A percentile compares a stretch with the other conserved stretches of the same genome.
Conservation (phyloP, 495 filamentous ascomycete genomes). For the Hyaloscypha hepaticicola region DNA sequence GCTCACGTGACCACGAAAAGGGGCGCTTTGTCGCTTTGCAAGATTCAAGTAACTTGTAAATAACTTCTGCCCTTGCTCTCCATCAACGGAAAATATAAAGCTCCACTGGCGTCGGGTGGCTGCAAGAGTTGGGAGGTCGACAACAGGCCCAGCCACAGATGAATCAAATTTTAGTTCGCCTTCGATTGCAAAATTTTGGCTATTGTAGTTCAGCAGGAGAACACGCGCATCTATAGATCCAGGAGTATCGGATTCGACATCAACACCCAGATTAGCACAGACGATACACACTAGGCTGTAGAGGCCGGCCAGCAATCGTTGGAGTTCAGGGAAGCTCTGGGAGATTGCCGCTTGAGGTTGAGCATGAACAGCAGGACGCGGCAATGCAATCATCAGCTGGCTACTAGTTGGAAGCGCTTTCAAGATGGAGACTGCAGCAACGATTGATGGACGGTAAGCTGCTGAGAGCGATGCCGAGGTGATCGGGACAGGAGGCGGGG, state of each 20-base stretch:
- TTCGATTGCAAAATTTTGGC: conserved; percentile 7
- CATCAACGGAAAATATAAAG: conserved; percentile 60
- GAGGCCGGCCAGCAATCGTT: conserved; percentile 69
- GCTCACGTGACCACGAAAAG: conserved; percentile 44
- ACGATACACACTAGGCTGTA: conserved; percentile 75
- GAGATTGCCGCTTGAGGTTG: conserved; percentile 46
- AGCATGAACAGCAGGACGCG: conserved; percentile 51
- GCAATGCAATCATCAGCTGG: conserved; percentile 54
- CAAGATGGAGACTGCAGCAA: conserved; percentile 44
- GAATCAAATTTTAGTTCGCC: conserved; percentile 21
- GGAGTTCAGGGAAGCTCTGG: conserved; percentile 58
- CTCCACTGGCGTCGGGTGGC: conserved; percentile 65
- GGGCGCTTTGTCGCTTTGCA: conserved; percentile 43
- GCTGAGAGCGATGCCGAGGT: conserved; percentile 47
- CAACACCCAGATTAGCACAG: conserved; percentile 54
- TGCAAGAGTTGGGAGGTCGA: conserved; percentile 66
- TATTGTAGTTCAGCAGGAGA: conserved; percentile 54
- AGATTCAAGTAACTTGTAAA: conserved; percentile 43
- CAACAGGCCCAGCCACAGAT: conserved; percentile 51
- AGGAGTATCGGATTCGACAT: conserved; percentile 61
- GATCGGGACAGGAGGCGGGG: conserved; percentile 51
- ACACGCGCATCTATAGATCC: conserved; percentile 77
- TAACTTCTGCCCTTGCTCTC: conserved; percentile 35
- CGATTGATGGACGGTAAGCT: conserved; percentile 57
- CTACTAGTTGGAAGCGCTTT: conserved; percentile 38